A percentile compares a stretch with the other conserved stretches of the same genome.
These are phyloP conservation scores for Lachnellula hyalina DNA, from an alignment of 2,329 filamentous ascomycete species.

Conservation along the genomic window DNA sequence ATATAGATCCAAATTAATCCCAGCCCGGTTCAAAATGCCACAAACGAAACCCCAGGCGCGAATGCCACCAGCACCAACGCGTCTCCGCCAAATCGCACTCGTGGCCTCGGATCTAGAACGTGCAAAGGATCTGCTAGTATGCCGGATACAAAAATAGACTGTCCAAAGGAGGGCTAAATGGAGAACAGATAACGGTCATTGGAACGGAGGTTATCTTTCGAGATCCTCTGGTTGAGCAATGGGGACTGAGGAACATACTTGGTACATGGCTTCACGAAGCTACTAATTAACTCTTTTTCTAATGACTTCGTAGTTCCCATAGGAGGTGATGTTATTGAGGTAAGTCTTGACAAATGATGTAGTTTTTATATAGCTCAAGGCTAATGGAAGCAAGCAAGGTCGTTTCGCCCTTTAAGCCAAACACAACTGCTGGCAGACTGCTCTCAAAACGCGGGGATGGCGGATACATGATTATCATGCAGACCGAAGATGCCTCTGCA, in stretches of 20 bases:
- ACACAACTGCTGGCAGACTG: slow-evolving; percentile 38
- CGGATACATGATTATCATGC: slow-evolving; percentile 46
- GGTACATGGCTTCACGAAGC: slow-evolving; percentile 5
- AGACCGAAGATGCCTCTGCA: slow-evolving; percentile 36
- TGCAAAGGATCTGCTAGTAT: slow-evolving; percentile 14
- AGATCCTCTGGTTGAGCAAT: slow-evolving; percentile 19
- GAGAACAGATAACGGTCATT: slow-evolving; percentile 12
- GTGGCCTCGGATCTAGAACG: slow-evolving; percentile 14
- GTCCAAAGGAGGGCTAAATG: not conserved
- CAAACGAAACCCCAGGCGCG: not conserved
- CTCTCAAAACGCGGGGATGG: slow-evolving; percentile 39
- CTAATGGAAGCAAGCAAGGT: slow-evolving; percentile 16
- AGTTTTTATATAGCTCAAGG: not conserved
- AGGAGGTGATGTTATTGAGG: slow-evolving; percentile 40
- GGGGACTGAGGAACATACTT: slow-evolving; percentile 20
- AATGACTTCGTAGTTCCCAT: slow-evolving; percentile 31
- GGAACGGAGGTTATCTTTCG: slow-evolving; percentile 16
- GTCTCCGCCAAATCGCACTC: slow-evolving; percentile 20
- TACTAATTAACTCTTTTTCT: not conserved
- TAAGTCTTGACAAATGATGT: slow-evolving; percentile 4
- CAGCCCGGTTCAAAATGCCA: not conserved
- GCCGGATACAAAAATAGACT: not conserved
- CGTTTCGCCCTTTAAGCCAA: slow-evolving; percentile 33
- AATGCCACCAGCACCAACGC: slow-evolving; percentile 10
- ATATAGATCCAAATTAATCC: not conserved